These are phyloP conservation scores for Rosa multiflora DNA, from an alignment of 306 rosid genomes.

Conservation along the genomic window DNA sequence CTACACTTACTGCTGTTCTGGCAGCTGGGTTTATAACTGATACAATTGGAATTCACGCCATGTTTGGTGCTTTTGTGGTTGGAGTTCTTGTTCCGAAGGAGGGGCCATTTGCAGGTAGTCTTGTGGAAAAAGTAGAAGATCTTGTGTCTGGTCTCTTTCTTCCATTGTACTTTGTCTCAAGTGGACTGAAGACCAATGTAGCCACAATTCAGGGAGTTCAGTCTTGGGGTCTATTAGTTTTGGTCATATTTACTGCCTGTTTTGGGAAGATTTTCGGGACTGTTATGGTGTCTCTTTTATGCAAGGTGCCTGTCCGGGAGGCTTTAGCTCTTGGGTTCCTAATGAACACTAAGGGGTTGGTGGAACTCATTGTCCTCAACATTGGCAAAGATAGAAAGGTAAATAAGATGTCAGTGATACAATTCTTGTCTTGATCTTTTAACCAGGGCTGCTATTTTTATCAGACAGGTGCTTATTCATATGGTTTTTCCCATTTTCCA, in stretches of 20 bases:
- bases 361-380: slow-evolving; percentile 88
- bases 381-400: slow-evolving; percentile 92
- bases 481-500: slow-evolving; percentile 33
- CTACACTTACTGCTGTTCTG: slow-evolving; percentile 61
- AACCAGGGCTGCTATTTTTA: neutral
- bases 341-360: slow-evolving; percentile 89
- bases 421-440: neutral
- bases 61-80: slow-evolving; percentile 85
- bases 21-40: slow-evolving; percentile 84
- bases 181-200: slow-evolving; percentile 84
- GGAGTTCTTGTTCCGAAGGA: slow-evolving; percentile 79
- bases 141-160: slow-evolving; percentile 82
- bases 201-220: slow-evolving; percentile 73
- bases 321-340: slow-evolving; percentile 75
- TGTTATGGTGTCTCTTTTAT: slow-evolving; percentile 44
- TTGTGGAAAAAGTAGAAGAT: slow-evolving; percentile 88
- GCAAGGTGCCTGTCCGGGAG: slow-evolving; percentile 61
- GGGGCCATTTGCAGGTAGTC: slow-evolving; percentile 64
- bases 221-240: slow-evolving; percentile 79
- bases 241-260: slow-evolving; percentile 71
- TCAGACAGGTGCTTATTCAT: neutral
- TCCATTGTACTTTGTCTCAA: slow-evolving; percentile 79
- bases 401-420: neutral
- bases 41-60: slow-evolving; percentile 84
- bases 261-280: slow-evolving; percentile 87